These are phyloP conservation scores for Candida railenensis DNA, from an alignment of 805 yeast species.

Conservation along the genomic window DNA sequence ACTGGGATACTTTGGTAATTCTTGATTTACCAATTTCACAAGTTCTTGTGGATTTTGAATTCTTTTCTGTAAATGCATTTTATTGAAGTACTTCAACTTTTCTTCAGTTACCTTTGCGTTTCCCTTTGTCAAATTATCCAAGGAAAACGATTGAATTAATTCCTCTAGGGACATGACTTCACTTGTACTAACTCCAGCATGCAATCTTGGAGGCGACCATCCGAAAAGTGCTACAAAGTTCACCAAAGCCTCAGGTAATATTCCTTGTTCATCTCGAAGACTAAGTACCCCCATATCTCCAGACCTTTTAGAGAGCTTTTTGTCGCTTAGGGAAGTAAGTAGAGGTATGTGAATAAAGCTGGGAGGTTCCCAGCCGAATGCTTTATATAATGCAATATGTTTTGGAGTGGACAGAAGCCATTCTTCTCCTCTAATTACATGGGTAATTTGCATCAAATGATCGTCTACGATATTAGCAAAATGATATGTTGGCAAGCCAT, in stretches of 20 bases:
- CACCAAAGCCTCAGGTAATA: slow-evolving; percentile 81
- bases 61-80: slow-evolving; percentile 53
- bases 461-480: slow-evolving; percentile 96
- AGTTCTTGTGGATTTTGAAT: slow-evolving; percentile 38
- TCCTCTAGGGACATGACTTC: slow-evolving; percentile 56
- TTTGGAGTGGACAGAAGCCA: slow-evolving; percentile 97
- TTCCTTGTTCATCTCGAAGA: slow-evolving; percentile 54
- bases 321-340: slow-evolving; percentile 67
- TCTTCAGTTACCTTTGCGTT: slow-evolving; percentile 86
- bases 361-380: slow-evolving; percentile 86
- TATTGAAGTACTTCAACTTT: slow-evolving; percentile 77
- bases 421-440: slow-evolving; percentile 96
- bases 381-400: slow-evolving; percentile 81
- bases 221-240: slow-evolving; percentile 91
- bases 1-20: slow-evolving; percentile 14
- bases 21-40: slow-evolving; percentile 33
- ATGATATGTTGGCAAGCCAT: slow-evolving; percentile 94
- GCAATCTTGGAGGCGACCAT: slow-evolving; percentile 79
- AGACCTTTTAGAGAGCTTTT: slow-evolving; percentile 81
- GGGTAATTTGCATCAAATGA: slow-evolving; percentile 87
- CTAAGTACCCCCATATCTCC: slow-evolving; percentile 75
- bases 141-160: slow-evolving; percentile 53
- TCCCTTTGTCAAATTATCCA: slow-evolving; percentile 83
- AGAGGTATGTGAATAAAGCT: slow-evolving; percentile 86
- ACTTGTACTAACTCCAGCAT: slow-evolving; percentile 43